Evolutionary conservation across 2,329 filamentous ascomycete genomes (phyloP).

Genomic region (Aspergillus viridinutans): DNA sequence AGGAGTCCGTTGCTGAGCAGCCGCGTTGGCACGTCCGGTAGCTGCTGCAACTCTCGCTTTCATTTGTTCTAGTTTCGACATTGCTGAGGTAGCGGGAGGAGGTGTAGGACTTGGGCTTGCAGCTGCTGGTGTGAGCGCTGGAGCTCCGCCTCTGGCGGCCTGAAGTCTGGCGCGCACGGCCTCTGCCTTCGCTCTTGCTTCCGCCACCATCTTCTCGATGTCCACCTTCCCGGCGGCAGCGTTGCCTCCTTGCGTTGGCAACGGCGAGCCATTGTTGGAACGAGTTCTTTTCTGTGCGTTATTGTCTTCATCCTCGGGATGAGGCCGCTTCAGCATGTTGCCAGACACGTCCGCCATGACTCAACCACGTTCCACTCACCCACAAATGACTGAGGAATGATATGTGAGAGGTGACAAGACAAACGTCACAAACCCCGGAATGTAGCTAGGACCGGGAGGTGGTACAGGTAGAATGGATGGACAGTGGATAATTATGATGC

Average conservation of each 20-base stretch:
- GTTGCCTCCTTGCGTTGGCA: constrained; percentile 33
- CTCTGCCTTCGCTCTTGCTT: constrained; percentile 46
- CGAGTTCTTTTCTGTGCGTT: constrained; percentile 46
- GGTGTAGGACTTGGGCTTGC: constrained; percentile 36
- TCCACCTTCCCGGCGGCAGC: constrained; percentile 37
- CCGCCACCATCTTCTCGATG: constrained; percentile 46
- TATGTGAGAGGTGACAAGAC: background rate
- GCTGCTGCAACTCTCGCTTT: constrained; percentile 76
- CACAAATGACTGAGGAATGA: constrained; percentile 2
- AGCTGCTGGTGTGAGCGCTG: constrained; percentile 19
- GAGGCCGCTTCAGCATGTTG: constrained; percentile 46
- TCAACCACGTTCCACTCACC: constrained; percentile 13
- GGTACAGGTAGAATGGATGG: background rate
- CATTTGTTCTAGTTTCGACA: constrained; percentile 69
- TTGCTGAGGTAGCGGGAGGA: constrained; percentile 41
- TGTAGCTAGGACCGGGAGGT: background rate
- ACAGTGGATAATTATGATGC: background rate
- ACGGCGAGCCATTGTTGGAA: constrained; percentile 48
- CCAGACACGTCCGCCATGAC: constrained; percentile 42
- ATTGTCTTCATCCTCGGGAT: constrained; percentile 44
- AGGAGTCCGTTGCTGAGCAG: constrained; percentile 44
- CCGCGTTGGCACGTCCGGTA: constrained; percentile 49
- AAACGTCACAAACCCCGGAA: background rate
- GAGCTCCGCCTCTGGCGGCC: constrained; percentile 30
- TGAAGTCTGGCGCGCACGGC: constrained; percentile 46